Base-by-base conservation (phyloP, 495 filamentous ascomycete genomes). In the Penicillium taxi region DNA sequence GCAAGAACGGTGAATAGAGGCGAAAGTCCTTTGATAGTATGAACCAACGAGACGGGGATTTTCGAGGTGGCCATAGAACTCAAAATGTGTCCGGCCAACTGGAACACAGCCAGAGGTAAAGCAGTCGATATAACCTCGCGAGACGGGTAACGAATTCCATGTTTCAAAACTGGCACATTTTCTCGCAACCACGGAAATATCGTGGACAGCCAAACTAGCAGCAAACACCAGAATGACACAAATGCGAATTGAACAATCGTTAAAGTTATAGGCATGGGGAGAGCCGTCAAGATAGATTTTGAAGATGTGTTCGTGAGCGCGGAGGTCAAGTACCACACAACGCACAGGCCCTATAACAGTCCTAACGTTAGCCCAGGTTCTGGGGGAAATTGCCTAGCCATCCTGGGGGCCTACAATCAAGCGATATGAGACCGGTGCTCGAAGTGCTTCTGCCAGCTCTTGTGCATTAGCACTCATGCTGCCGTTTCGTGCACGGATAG, bases 1-100 rank as follows among this genome's bases (percentile, higher is more conserved):
- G 93, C 91, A 11, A 95, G 56, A 35, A 99, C 91, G 0, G 91
- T 96, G 53, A 96, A 90, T 17, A 99, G 73, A 2, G 91, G 91
- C 1, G 93, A 96, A 28, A 99, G 81, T n/a, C 91, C 93, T 65
- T 99, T 99, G 58, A 99, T 96, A 1, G 93, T 96, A 63, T 99
- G 91, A 12, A 99, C 91, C 26, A 99, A 72, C 14, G 90, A 95
- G 6, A 99, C 91, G 4, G 93, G 88, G 26, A 96, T 96, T 44
- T 88, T 84, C 27, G 84, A 78, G 32, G 87, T 99, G 9, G 91
- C 89, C 50, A 86, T 94, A 6, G 88, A 93, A 51, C 80, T 90
- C 7, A 95, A 68, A 27, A 99, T 86, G 61, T 96, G 93, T 11
- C 93, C 91, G 3, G 81, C 82, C 32, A 99, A 80, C 58, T 96